Percentiles rank a stretch among this genome's conserved stretches.
Evolutionary conservation across 2,329 filamentous ascomycete genomes (phyloP).

Genomic region (Penicillium sp.): DNA sequence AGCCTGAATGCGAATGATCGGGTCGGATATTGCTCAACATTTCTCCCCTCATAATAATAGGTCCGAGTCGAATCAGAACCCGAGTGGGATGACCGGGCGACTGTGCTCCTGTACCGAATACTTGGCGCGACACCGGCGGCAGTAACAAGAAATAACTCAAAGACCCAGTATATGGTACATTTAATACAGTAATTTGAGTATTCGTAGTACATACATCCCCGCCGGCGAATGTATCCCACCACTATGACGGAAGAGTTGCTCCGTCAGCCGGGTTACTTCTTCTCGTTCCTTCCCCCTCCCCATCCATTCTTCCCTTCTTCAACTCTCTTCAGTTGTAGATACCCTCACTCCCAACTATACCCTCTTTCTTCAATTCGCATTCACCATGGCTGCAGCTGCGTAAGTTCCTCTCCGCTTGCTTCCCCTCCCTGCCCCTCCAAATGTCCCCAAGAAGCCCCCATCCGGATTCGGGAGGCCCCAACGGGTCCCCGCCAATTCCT

Average conservation of each 20-base stretch:
- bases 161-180: slow-evolving; percentile 1
- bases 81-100: slow-evolving; percentile 35
- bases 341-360: slow-evolving; percentile 22
- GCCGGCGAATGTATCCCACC: slow-evolving; percentile 24
- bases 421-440: not conserved
- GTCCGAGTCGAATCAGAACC: slow-evolving; percentile 14
- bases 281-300: slow-evolving; percentile 16
- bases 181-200: not conserved
- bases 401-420: slow-evolving; percentile 34
- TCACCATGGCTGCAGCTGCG: slow-evolving; percentile 48
- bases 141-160: slow-evolving; percentile 4
- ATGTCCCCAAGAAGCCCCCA: not conserved
- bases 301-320: slow-evolving; percentile 20
- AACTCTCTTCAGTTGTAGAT: slow-evolving; percentile 14
- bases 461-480: not conserved
- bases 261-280: slow-evolving; percentile 33
- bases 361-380: slow-evolving; percentile 15
- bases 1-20: not conserved
- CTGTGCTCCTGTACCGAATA: slow-evolving; percentile 36
- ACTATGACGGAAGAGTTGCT: slow-evolving; percentile 39
- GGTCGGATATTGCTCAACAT: slow-evolving; percentile 15
- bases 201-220: slow-evolving; percentile 8
- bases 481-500: not conserved
- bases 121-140: slow-evolving; percentile 23
- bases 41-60: not conserved